Evolutionary conservation across 306 rosid species (phyloP).

Genomic region (Rosa lucieae): DNA sequence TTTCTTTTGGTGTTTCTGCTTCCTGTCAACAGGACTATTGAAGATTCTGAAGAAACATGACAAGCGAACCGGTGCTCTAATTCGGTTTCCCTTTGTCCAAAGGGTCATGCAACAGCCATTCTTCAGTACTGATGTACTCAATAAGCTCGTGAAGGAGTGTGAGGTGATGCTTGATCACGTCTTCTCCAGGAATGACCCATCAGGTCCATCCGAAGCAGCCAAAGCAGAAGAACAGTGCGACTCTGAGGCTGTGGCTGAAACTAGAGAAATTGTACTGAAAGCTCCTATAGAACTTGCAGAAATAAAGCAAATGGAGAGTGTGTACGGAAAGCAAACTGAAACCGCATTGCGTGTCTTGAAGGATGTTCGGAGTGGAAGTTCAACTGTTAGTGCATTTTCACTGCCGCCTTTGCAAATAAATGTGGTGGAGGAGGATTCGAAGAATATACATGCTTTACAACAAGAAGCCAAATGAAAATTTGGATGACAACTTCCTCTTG

Average conservation of each 20-base stretch:
- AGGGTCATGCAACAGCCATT: slow-evolving; percentile 79
- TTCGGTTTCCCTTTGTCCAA: slow-evolving; percentile 74
- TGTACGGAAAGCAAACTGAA: slow-evolving; percentile 50
- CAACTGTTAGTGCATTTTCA: slow-evolving; percentile 67
- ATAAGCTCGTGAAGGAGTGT: slow-evolving; percentile 79
- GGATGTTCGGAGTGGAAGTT: slow-evolving; percentile 77
- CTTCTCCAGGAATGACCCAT: slow-evolving; percentile 46
- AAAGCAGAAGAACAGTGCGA: slow-evolving; percentile 38
- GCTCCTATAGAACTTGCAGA: slow-evolving; percentile 69
- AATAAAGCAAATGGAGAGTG: slow-evolving; percentile 68
- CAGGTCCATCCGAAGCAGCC: slow-evolving; percentile 30
- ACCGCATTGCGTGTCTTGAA: slow-evolving; percentile 64
- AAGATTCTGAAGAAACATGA: slow-evolving; percentile 92
- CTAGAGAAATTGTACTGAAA: slow-evolving; percentile 31
- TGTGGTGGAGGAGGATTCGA: slow-evolving; percentile 40
- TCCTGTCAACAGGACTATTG: slow-evolving; percentile 49
- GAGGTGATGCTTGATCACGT: slow-evolving; percentile 55
- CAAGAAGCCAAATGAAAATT: slow-evolving; percentile 37
- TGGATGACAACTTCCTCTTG: neutral
- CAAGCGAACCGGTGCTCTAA: slow-evolving; percentile 73
- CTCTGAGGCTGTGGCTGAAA: slow-evolving; percentile 28
- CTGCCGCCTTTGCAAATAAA: slow-evolving; percentile 62
- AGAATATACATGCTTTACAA: slow-evolving; percentile 23
- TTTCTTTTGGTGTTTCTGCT: neutral
- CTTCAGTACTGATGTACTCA: slow-evolving; percentile 69